Evolutionary conservation across 345 rosid genomes (phyloP).

Genomic region (Salix koriyanagi): DNA sequence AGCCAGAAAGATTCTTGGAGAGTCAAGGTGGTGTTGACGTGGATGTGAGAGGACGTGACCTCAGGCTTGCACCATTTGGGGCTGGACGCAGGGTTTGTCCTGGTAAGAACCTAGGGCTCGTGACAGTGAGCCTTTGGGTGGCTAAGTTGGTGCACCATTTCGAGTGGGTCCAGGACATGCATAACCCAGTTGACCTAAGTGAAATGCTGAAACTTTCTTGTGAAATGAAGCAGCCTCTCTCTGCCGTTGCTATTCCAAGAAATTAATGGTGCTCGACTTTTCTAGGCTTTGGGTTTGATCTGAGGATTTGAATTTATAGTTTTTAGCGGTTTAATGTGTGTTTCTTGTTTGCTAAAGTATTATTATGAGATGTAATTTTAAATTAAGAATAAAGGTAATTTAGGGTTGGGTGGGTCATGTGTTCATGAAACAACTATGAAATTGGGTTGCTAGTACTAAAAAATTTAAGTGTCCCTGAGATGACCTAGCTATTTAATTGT

Average conservation of each 20-base stretch:
- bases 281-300: not conserved
- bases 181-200: slow-evolving; percentile 30
- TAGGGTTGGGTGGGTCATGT: not conserved
- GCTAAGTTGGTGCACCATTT: slow-evolving; percentile 39
- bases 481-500: not conserved
- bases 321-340: not conserved
- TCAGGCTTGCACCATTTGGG: slow-evolving; percentile 57
- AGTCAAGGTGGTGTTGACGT: slow-evolving; percentile 26
- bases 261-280: not conserved
- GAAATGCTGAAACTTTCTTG: slow-evolving; percentile 43
- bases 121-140: slow-evolving; percentile 43
- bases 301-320: not conserved
- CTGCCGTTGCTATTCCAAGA: slow-evolving; percentile 31
- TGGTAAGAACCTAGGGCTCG: slow-evolving; percentile 44
- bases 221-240: slow-evolving; percentile 48
- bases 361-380: not conserved
- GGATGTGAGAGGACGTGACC: slow-evolving; percentile 38
- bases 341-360: not conserved
- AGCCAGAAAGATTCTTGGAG: slow-evolving; percentile 40
- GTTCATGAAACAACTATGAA: not conserved
- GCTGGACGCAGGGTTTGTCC: slow-evolving; percentile 61
- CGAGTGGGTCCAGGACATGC: slow-evolving; percentile 39
- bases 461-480: not conserved
- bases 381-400: not conserved
- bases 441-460: not conserved